These are phyloP conservation scores for Typha latifolia DNA, from an alignment of 176 grass and related monocot genomes.

Conservation along the genomic window DNA sequence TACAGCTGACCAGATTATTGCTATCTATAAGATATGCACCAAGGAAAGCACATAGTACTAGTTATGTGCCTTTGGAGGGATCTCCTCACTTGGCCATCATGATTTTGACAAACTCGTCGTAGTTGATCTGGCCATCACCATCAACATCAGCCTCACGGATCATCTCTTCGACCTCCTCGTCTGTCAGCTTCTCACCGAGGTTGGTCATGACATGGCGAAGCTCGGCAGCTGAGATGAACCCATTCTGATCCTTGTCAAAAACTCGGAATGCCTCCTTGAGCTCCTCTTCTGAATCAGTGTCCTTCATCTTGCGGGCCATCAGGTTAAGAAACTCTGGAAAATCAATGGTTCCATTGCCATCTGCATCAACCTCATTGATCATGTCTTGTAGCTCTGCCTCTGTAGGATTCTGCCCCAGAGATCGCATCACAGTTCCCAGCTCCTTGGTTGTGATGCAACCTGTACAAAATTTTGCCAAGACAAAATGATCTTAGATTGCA, in stretches of 20 bases:
- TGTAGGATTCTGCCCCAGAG: constrained; percentile 63
- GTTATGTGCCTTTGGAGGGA: constrained; percentile 14
- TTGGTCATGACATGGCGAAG: constrained; percentile 78
- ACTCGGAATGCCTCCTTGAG: constrained; percentile 64
- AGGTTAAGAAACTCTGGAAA: constrained; percentile 70
- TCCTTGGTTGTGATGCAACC: constrained; percentile 74
- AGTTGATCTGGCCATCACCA: constrained; percentile 69
- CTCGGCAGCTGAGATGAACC: constrained; percentile 72
- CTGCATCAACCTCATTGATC: constrained; percentile 69
- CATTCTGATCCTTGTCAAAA: constrained; percentile 67
- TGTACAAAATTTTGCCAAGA: constrained; percentile 6
- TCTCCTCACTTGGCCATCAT: constrained; percentile 75
- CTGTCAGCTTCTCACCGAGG: constrained; percentile 59
- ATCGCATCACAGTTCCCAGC: constrained; percentile 64
- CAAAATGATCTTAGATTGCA: background rate
- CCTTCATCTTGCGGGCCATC: constrained; percentile 74
- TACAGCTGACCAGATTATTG: background rate
- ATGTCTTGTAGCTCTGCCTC: constrained; percentile 73
- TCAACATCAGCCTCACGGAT: constrained; percentile 62
- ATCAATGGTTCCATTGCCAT: constrained; percentile 65
- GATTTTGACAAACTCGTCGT: constrained; percentile 59
- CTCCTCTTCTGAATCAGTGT: constrained; percentile 67
- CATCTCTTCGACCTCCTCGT: constrained; percentile 64
- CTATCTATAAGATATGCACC: background rate
- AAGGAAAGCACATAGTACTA: constrained; percentile 33